Evolutionary conservation across 208 protist genomes (phyloP).

Genomic region (Phytomonas sp.): DNA sequence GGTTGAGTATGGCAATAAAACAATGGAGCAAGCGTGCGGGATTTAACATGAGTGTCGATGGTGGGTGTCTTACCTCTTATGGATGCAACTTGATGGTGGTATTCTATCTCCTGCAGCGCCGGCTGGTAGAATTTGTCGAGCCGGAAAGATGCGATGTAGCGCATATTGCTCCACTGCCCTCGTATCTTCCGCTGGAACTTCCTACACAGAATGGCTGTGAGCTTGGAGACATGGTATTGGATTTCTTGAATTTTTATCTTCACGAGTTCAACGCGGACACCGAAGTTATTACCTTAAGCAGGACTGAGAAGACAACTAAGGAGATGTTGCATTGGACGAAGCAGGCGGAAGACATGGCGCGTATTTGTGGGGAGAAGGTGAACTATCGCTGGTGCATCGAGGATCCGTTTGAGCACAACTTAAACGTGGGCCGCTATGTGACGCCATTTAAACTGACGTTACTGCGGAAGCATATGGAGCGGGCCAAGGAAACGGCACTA

Average conservation of each 20-base stretch:
- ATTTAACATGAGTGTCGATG: slow-evolving; percentile 51
- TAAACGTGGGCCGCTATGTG: slow-evolving; percentile 83
- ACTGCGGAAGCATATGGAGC: slow-evolving; percentile 58
- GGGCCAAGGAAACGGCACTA: slow-evolving; percentile 50
- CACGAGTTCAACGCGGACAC: slow-evolving; percentile 56
- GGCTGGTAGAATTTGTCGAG: slow-evolving; percentile 42
- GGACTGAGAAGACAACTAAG: slow-evolving; percentile 38
- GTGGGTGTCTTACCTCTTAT: slow-evolving; percentile 81
- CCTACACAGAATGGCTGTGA: slow-evolving; percentile 16
- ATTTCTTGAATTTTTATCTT: slow-evolving; percentile 75
- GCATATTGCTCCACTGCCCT: slow-evolving; percentile 22
- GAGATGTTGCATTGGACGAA: slow-evolving; percentile 71
- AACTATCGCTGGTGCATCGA: slow-evolving; percentile 88
- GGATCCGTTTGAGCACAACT: slow-evolving; percentile 84
- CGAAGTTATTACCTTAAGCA: slow-evolving; percentile 66
- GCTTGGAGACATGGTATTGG: slow-evolving; percentile 55
- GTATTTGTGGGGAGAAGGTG: slow-evolving; percentile 66
- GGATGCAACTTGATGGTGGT: slow-evolving; percentile 83
- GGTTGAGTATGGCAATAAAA: slow-evolving; percentile 75
- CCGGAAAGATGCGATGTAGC: slow-evolving; percentile 41
- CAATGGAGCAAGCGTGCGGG: slow-evolving; percentile 78
- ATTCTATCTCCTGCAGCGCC: slow-evolving; percentile 69
- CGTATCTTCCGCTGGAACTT: slow-evolving; percentile 17
- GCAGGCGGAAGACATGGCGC: slow-evolving; percentile 61
- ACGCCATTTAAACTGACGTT: slow-evolving; percentile 81